These are phyloP conservation scores for Rhizopus delemar DNA, from an alignment of 371 early-diverging fungal genomes.

Conservation along the genomic window DNA sequence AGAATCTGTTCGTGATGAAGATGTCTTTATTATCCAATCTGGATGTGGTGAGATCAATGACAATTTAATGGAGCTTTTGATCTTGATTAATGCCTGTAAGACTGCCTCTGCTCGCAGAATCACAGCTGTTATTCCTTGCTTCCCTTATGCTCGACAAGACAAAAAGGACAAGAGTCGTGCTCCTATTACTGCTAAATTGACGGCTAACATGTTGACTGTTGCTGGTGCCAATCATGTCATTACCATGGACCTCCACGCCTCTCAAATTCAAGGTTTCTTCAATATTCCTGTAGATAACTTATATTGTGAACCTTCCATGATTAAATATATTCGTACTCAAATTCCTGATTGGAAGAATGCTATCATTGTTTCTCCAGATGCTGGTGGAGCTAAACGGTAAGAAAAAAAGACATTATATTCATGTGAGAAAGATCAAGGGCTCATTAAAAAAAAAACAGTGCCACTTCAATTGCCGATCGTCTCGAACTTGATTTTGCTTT, in stretches of 20 bases:
- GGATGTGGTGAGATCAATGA: constrained; percentile 93
- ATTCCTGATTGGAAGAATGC: constrained; percentile 83
- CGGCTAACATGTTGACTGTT: constrained; percentile 94
- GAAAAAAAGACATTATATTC: constrained; percentile 31
- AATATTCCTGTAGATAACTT: constrained; percentile 97
- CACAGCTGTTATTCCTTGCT: constrained; percentile 97
- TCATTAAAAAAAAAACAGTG: constrained; percentile 51
- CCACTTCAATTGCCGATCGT: constrained; percentile 94
- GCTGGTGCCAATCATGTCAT: constrained; percentile 97
- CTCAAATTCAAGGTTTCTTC: constrained; percentile 98
- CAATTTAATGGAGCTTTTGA: constrained; percentile 93
- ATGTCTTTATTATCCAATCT: constrained; percentile 88
- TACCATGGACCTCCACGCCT: constrained; percentile 96
- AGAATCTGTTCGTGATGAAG: constrained; percentile 94
- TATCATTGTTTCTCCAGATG: constrained; percentile 96
- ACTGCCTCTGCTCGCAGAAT: constrained; percentile 92
- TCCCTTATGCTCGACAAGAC: constrained; percentile 97
- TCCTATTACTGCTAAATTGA: constrained; percentile 89
- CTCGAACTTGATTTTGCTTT: constrained; percentile 96
- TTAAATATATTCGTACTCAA: constrained; percentile 87
- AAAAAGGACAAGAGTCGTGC: constrained; percentile 95
- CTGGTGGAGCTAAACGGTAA: constrained; percentile 97
- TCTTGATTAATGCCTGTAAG: constrained; percentile 96
- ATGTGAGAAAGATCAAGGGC: neutral
- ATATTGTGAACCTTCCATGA: constrained; percentile 89